Base-by-base conservation (phyloP, 2,329 filamentous ascomycete genomes). In the Calonectria naviculata region DNA sequence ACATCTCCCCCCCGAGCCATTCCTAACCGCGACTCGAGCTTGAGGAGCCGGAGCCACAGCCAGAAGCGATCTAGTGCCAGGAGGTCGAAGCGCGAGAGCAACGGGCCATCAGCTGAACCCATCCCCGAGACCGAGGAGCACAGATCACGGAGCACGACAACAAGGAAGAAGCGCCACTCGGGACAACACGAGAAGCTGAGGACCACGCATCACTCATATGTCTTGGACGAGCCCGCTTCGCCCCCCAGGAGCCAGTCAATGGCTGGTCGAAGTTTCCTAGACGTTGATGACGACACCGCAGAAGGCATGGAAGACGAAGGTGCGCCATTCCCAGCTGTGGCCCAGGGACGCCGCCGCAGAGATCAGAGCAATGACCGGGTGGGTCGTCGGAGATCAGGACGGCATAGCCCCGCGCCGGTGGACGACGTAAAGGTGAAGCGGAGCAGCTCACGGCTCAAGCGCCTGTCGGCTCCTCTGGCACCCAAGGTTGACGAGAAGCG, bases 301-400 rank as follows among this genome's bases (percentile, higher is more conserved):
- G 44, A 76, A 0, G 81, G 83, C 13, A 81, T 80, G 6, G 79
- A 84, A 3, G 89, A 93, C 26, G 92, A 94, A 21, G 91, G 91
- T 17, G 93, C 93, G 0, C 93, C 93, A 1, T 93, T 90, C 21
- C 93, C 93, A 0, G 88, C 92, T 1, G 87, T 95, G 9, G 87
- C 91, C 19, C 93, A 93, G 72, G 87, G 91, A 19, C 85, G 87
- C 10, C 85, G 87, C 29, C 85, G 87, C 9, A 84, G 88, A 73
- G 81, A 87, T 76, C 81, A 84, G n/a, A 88, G 86, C 73, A 79
- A 82, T 1, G 88, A 89, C n/a, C 82, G 83, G 15, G 80, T 77
- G 31, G 82, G 83, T 42, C 82, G 86, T 56, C 86, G 85, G 61
- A 83, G 83, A 42, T 88, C 89, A 0, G 86, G 86, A 9, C 86